Evolutionary conservation across 2,329 filamentous ascomycete genomes (phyloP), one percentile per base, ranked within the genome.

Genomic region (Xylariaceae sp.): DNA sequence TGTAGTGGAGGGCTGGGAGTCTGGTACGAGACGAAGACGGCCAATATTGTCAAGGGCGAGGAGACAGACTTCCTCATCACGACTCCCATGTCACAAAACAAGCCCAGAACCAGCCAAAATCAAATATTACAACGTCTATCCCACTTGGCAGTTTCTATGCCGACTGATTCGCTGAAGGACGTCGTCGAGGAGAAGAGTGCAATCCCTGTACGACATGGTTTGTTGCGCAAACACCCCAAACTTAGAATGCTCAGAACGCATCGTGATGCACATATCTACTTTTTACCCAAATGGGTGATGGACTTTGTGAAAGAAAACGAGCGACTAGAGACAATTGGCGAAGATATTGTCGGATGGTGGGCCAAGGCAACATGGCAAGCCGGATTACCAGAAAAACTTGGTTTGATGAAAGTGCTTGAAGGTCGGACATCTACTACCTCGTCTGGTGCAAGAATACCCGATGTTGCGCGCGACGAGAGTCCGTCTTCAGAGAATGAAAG

Each of bases 331-430:
- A 95, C 86, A 48, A 84, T 99, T 42, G 88, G 87, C 31, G 92
- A 97, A 67, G 92, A 97, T 62, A 83, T 96, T 6, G 75, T 97
- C 14, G 90, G 91, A 6, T 96, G 89, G 87, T 96, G 91, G 90
- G 89, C 91, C 32, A 97, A 97, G 67, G 84, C 92, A 1, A 84
- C 85, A 47, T 99, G 94, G 94, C 91, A 97, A 68, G 75, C 80
- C 3, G 88, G 89, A 0, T 74, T 96, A 3, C 82, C 81, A 1
- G 82, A 87, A 45, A 96, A 95, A 68, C 76, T 97, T 7, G 81
- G 84, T 1, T 72, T 96, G 45, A 73, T 80, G 44, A 76, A 85
- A 40, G 79, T 92, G 4, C 75, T 94, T 44, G 75, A 78, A 12
- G 62, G 66, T 14, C 63, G 73, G 65, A 50, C 66, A 66, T 45